Conservation (phyloP, 2,329 filamentous ascomycete species). For the Scleromitrula shiraiana region DNA sequence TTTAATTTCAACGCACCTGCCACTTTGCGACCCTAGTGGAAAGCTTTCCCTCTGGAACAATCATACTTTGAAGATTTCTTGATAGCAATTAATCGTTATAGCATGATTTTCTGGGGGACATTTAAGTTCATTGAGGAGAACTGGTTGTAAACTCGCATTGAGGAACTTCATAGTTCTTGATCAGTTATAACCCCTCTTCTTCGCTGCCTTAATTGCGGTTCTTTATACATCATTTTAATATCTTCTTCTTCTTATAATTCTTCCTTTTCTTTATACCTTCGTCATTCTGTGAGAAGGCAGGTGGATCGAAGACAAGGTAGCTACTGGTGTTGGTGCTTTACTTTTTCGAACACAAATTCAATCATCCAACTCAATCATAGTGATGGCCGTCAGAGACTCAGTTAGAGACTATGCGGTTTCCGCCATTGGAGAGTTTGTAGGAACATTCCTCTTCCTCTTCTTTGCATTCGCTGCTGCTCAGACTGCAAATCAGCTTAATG, state of each 20-base stretch:
- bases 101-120: background rate
- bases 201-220: background rate
- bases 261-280: background rate
- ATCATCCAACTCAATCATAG: background rate
- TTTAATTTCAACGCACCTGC: background rate
- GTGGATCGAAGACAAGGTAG: background rate
- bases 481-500: constrained; percentile 13
- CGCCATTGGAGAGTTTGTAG: constrained; percentile 40
- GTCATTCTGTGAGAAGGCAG: background rate
- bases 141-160: background rate
- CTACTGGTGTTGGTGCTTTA: background rate
- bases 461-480: constrained; percentile 21
- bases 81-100: background rate
- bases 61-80: background rate
- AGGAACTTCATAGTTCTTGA: background rate
- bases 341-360: background rate
- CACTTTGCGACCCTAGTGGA: background rate
- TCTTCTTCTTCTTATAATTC: background rate
- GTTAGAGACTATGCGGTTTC: constrained; percentile 35
- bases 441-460: constrained; percentile 35
- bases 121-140: background rate
- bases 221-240: background rate
- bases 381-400: background rate
- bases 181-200: background rate
- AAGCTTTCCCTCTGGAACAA: background rate